Percentiles rank a stretch among this genome's conserved stretches.
Conservation (phyloP, 2,329 filamentous ascomycete genomes). For the Beauveria sp. region DNA sequence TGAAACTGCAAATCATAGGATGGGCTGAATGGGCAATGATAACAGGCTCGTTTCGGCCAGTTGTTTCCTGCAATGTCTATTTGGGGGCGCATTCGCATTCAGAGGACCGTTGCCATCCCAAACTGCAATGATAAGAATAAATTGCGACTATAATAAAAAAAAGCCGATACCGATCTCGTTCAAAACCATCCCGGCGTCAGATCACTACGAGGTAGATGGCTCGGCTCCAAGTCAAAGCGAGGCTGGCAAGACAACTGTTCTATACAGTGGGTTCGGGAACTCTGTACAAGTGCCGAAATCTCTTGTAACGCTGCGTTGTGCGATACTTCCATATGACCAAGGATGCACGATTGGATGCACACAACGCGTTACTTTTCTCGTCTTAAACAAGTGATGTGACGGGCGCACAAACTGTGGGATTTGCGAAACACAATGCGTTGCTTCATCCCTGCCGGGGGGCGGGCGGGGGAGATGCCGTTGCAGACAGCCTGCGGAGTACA, state of each 20-base stretch:
- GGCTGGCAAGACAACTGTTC: too few relatives aligned
- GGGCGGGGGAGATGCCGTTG: background rate
- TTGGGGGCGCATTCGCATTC: too few relatives aligned
- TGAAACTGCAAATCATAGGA: background rate
- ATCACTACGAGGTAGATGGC: background rate
- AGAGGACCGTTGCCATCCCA: too few relatives aligned
- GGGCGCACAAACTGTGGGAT: background rate
- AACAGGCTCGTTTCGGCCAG: too few relatives aligned
- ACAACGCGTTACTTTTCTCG: background rate
- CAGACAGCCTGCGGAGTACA: too few relatives aligned
- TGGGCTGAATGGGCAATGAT: too few relatives aligned
- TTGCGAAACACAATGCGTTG: slow-evolving; percentile 1
- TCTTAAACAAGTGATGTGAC: background rate
- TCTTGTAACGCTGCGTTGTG: background rate
- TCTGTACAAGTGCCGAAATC: background rate
- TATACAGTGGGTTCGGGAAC: too few relatives aligned
- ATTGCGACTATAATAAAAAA: background rate
- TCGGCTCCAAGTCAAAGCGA: background rate
- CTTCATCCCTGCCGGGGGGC: background rate
- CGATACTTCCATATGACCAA: background rate
- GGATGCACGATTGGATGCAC: background rate
- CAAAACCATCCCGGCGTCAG: background rate
- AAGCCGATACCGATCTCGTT: background rate
- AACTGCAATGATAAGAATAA: background rate
- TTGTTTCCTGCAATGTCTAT: too few relatives aligned